Percentiles rank a stretch among this genome's conserved stretches.
Conservation (phyloP, 169 alveolate genomes). For the Eimeria brunetti region DNA sequence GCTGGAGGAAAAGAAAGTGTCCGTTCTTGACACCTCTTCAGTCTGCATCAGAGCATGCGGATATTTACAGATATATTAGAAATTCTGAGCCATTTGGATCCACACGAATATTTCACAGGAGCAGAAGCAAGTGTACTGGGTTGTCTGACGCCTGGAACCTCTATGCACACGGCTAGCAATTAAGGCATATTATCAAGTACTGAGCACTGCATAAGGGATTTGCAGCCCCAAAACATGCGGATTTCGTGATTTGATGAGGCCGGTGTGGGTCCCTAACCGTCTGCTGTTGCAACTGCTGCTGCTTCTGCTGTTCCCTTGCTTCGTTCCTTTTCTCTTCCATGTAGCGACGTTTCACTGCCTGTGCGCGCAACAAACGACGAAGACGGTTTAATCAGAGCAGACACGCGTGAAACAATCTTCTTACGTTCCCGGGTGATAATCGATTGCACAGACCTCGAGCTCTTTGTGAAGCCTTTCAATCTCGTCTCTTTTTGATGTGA, state of each 20-base stretch:
- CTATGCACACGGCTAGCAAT: neutral
- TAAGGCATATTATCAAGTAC: neutral
- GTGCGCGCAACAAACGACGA: conserved; percentile 38
- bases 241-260: neutral
- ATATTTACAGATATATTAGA: neutral
- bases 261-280: conserved; percentile 29
- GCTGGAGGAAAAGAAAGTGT: conserved; percentile 25
- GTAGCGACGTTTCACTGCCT: conserved; percentile 90
- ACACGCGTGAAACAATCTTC: neutral
- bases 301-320: conserved; percentile 56
- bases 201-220: neutral
- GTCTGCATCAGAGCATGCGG: conserved; percentile 33
- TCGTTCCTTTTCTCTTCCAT: conserved; percentile 90
- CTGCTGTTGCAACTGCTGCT: conserved; percentile 26
- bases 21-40: conserved; percentile 6
- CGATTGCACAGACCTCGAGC: conserved; percentile 56
- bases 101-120: neutral
- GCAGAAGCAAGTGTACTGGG: neutral
- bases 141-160: neutral
- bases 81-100: neutral
- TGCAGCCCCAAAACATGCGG: neutral
- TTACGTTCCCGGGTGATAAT: neutral
- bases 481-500: conserved; percentile 90
- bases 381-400: neutral
- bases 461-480: conserved; percentile 91